Base-by-base conservation (phyloP, 768 basidiomycete genomes). In the Kwoniella pini region DNA sequence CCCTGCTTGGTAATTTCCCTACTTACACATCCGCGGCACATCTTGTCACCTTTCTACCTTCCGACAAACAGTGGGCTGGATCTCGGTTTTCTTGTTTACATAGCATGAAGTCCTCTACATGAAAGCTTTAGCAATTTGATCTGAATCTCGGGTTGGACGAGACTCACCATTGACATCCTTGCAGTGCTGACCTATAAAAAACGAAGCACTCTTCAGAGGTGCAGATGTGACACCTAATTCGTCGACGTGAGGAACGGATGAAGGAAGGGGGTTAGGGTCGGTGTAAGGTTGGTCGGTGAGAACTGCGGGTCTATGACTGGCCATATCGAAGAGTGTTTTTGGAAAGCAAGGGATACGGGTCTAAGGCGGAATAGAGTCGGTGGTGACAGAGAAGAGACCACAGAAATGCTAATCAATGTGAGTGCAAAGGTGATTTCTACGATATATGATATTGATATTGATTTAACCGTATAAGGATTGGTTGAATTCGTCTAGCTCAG, bases 131-230 rank as follows among this genome's bases (percentile, higher is more conserved):
- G 42, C 26, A 24, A 12, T 30, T 19, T 19, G 27, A 9, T 26
- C 13, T 22, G n/a, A n/a, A 7, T n/a, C 24, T 17, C 15, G 22
- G n/a, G 22, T 12, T 15, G 7, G 28, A 27, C 19, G 12, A 15
- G 2, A 71, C 88, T 53, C 62, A 97, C 95, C 95, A 81, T 95
- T 98, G 81, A 86, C 95, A 58, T 92, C 90, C 80, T 91, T 91
- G 85, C 95, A 99, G 77, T 91, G 85, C 36, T 89, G 88, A 27
- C 92, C 96, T 77, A 99, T 86, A 81, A 97, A 97, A 85, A 97
- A 98, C 7, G 91, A 88, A 0, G 95, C 92, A 69, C 89, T 90
- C 82, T 98, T 97, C 73, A 98, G 82, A 1, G 95, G 96, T 60
- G 87, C 96, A 67, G 91, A 94, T 0, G 91, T 91, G 43, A 82